A percentile compares a stretch with the other conserved stretches of the same genome.
Conservation (phyloP, 176 grass and related monocot genomes). For the Phragmites australis region DNA sequence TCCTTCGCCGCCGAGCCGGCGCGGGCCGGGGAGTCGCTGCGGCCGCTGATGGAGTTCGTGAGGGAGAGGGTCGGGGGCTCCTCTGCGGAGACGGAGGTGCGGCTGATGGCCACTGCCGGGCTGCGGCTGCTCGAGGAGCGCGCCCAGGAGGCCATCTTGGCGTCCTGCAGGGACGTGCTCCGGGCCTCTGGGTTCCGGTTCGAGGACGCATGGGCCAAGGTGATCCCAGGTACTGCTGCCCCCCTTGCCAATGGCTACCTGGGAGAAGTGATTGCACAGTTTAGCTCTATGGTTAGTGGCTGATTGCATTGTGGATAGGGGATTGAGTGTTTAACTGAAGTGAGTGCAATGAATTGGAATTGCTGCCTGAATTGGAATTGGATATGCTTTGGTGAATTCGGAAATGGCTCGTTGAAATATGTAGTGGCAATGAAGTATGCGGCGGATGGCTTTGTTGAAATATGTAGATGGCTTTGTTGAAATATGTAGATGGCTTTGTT, state of each 20-base stretch:
- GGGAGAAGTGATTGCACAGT: not conserved
- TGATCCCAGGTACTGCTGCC: conserved; percentile 64
- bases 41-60: too few species aligned
- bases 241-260: not conserved
- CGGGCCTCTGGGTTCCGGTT: conserved; percentile 66
- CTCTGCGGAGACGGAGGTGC: too few species aligned
- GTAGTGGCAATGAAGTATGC: not conserved
- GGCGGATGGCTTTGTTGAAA: not conserved
- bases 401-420: not conserved
- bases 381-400: not conserved
- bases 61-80: too few species aligned
- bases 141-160: conserved; percentile 59
- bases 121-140: conserved; percentile 50
- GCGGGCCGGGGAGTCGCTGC: too few species aligned
- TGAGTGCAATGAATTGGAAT: not conserved
- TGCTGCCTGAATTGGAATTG: conserved; percentile 10
- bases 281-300: not conserved
- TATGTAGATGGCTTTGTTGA: not conserved
- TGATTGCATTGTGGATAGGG: not conserved
- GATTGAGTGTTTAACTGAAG: not conserved
- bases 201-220: conserved; percentile 71
- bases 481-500: not conserved
- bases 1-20: too few species aligned
- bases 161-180: conserved; percentile 66
- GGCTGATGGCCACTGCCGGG: too few species aligned